phyloP scores from a whole-genome alignment of 805 yeast genomes.

The Sugiyamaella chiloensis region DNA sequence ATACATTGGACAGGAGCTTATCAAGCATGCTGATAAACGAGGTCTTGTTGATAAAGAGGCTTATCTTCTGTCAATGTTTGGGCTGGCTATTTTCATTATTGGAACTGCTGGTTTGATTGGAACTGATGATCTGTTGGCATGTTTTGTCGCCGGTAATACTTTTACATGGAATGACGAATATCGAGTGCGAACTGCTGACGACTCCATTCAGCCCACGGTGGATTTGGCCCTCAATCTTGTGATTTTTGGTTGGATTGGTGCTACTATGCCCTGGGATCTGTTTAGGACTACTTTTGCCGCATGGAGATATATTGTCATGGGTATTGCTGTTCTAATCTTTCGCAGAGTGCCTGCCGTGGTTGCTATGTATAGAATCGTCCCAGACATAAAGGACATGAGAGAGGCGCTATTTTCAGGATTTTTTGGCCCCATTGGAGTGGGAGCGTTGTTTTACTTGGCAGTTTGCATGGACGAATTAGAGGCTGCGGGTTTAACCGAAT shows the following conservation, averaged over 20 bases:
- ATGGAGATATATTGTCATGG: constrained; percentile 36
- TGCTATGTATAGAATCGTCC: constrained; percentile 52
- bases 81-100: constrained; percentile 54
- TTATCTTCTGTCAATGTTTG: constrained; percentile 52
- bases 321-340: constrained; percentile 32
- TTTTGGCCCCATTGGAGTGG: constrained; percentile 76
- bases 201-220: constrained; percentile 61
- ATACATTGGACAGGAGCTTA: constrained; percentile 45
- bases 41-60: constrained; percentile 59
- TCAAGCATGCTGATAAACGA: constrained; percentile 50
- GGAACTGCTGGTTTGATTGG: constrained; percentile 64
- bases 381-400: constrained; percentile 60
- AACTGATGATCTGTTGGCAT: constrained; percentile 66
- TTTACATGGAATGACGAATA: constrained; percentile 74
- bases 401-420: constrained; percentile 72
- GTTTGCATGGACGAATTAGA: constrained; percentile 41
- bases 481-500: constrained; percentile 24
- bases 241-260: constrained; percentile 66
- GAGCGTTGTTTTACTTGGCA: constrained; percentile 55
- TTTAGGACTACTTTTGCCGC: constrained; percentile 42
- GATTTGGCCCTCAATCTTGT: constrained; percentile 64
- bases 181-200: constrained; percentile 55
- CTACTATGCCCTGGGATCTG: constrained; percentile 65
- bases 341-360: constrained; percentile 38
- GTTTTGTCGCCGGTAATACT: constrained; percentile 70